phyloP scores from a whole-genome alignment of 2,329 filamentous ascomycete species.

The Arthrobotrys conoides region DNA sequence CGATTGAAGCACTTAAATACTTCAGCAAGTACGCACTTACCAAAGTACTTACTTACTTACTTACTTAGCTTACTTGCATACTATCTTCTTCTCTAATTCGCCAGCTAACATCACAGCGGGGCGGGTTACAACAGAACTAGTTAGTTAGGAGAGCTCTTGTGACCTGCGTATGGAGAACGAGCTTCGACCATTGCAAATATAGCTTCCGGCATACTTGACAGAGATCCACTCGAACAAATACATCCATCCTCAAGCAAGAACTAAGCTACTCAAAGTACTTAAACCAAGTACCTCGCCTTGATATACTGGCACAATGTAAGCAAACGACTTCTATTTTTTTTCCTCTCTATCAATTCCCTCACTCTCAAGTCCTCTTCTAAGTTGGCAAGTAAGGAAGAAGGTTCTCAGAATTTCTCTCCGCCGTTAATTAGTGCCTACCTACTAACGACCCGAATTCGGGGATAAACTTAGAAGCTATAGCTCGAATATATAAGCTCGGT shows the following conservation, averaged over 20 bases:
- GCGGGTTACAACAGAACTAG: constrained; percentile 52
- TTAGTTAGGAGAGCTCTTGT: constrained; percentile 56
- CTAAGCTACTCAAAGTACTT: constrained; percentile 10
- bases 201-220: constrained; percentile 13
- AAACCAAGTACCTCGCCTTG: constrained; percentile 27
- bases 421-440: too few relatives aligned
- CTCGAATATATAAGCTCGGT: constrained; percentile 23
- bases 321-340: constrained; percentile 1
- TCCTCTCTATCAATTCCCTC: constrained; percentile 40
- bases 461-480: constrained; percentile 15
- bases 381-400: not conserved
- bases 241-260: constrained; percentile 15
- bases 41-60: too few relatives aligned
- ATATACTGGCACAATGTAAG: constrained; percentile 40
- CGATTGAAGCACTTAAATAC: constrained; percentile 17
- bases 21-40: too few relatives aligned
- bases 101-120: constrained; percentile 43
- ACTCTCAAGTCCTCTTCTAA: constrained; percentile 38
- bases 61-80: not conserved
- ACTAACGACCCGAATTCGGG: constrained; percentile 9
- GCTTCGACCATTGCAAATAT: constrained; percentile 31
- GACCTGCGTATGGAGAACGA: constrained; percentile 24
- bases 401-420: not conserved
- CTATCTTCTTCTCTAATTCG: constrained; percentile 35
- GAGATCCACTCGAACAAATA: constrained; percentile 22